Evolutionary conservation across 2,329 filamentous ascomycete species (phyloP).

Genomic region (Bisporella sp.): DNA sequence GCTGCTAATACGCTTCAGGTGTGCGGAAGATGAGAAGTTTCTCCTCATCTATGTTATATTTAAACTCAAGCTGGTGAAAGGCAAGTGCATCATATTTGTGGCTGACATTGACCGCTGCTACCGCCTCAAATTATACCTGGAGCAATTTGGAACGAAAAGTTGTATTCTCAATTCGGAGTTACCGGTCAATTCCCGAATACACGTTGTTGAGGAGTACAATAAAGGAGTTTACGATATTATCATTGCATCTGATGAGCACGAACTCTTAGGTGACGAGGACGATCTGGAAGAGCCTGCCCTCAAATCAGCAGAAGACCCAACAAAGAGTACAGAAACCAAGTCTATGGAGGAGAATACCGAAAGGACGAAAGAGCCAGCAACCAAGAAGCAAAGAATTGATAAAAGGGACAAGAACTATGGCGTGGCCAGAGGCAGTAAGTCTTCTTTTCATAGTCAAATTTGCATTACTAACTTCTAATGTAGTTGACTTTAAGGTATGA

Average conservation of each 20-base stretch:
- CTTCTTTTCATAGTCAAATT: no score
- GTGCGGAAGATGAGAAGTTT: conserved; percentile 97
- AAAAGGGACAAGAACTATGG: conserved; percentile 82
- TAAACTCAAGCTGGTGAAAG: conserved; percentile 88
- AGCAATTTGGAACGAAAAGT: conserved; percentile 92
- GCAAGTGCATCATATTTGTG: conserved; percentile 82
- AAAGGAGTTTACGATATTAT: conserved; percentile 96
- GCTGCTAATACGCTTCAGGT: conserved; percentile 38
- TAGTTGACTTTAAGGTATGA: no score
- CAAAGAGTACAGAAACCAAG: conserved; percentile 30
- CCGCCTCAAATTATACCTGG: conserved; percentile 86
- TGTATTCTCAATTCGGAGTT: conserved; percentile 92
- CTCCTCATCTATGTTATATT: conserved; percentile 89
- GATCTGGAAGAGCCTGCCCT: conserved; percentile 31
- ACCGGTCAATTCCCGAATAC: conserved; percentile 84
- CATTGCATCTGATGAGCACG: conserved; percentile 89
- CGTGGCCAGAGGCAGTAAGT: conserved; percentile 75
- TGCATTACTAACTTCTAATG: no score
- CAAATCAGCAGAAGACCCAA: conserved; percentile 20
- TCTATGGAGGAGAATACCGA: conserved; percentile 23
- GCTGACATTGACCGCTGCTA: conserved; percentile 86
- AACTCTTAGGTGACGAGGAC: conserved; percentile 63
- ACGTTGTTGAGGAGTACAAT: conserved; percentile 97
- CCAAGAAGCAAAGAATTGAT: conserved; percentile 57
- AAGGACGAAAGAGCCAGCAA: conserved; percentile 38